Evolutionary conservation across 345 rosid species (phyloP).

Genomic region (Heritiera fomes): DNA sequence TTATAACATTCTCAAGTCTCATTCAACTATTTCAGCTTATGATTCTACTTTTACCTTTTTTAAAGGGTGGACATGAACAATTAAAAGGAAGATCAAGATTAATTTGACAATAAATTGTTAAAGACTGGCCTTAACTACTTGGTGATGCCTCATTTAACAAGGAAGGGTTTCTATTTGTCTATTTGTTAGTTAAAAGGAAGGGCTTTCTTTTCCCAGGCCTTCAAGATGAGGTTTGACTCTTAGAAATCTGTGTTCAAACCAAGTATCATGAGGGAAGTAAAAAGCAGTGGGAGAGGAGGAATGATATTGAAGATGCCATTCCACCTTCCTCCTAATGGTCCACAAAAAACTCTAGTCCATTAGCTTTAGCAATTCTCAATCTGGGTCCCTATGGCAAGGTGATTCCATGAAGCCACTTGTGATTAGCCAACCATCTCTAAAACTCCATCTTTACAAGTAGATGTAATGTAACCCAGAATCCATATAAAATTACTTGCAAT

Average conservation of each 20-base stretch:
- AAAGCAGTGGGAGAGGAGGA: neutral
- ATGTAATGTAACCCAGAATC: neutral
- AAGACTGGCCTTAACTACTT: too few species aligned
- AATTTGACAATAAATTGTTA: too few species aligned
- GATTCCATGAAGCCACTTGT: neutral
- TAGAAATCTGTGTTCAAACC: constrained; percentile 14
- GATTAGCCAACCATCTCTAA: neutral
- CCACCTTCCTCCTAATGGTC: constrained; percentile 16
- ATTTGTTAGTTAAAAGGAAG: neutral
- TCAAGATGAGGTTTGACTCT: constrained; percentile 19
- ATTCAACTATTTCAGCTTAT: neutral
- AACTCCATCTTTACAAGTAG: neutral
- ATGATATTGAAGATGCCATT: constrained; percentile 12
- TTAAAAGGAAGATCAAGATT: too few species aligned
- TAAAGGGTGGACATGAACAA: too few species aligned
- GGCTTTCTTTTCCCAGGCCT: neutral
- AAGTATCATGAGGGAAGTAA: constrained; percentile 13
- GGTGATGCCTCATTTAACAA: too few species aligned
- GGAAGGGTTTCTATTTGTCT: too few species aligned
- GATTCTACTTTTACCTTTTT: too few species aligned
- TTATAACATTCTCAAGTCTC: too few species aligned
- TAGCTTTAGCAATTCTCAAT: neutral
- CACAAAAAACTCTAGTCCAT: constrained; percentile 3
- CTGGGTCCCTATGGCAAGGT: neutral
- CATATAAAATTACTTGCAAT: neutral